Conservation (phyloP, 129 eudicot species). For the Ambrosia artemisiifolia region DNA sequence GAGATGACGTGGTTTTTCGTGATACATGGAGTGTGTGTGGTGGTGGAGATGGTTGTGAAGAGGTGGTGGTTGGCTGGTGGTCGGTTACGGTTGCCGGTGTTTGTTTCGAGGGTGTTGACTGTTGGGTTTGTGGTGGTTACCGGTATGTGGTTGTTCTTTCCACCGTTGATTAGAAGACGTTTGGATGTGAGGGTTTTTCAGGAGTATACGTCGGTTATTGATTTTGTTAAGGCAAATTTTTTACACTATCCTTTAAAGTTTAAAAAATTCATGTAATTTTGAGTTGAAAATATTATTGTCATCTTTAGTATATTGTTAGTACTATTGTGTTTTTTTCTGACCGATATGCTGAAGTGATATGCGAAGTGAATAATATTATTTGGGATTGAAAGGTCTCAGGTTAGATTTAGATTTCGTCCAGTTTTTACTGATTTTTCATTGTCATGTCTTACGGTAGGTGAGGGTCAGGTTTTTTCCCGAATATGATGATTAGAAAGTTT, state of each 20-base stretch:
- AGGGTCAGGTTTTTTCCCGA: too few relatives aligned
- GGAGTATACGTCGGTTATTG: constrained; percentile 16
- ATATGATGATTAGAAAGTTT: too few relatives aligned
- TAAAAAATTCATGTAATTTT: neutral
- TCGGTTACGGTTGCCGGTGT: constrained; percentile 33
- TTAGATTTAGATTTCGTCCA: too few relatives aligned
- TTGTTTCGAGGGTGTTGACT: constrained; percentile 28
- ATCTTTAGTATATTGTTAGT: neutral
- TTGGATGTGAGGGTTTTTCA: constrained; percentile 20
- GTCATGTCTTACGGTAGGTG: too few relatives aligned
- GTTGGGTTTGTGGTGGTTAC: constrained; percentile 43
- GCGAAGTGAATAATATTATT: too few relatives aligned
- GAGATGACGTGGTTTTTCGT: constrained; percentile 57
- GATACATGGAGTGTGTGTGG: constrained; percentile 57
- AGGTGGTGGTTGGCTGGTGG: constrained; percentile 29
- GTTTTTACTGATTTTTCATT: too few relatives aligned
- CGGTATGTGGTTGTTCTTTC: constrained; percentile 55
- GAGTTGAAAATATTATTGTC: neutral
- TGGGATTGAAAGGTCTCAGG: too few relatives aligned
- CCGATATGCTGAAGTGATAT: too few relatives aligned
- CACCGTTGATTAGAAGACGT: constrained; percentile 22
- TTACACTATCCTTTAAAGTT: neutral
- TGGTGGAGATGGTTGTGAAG: constrained; percentile 53
- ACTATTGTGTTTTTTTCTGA: too few relatives aligned
- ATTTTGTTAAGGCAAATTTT: neutral